Conservation (phyloP, 495 filamentous ascomycete genomes). For the Cercophora samala region DNA sequence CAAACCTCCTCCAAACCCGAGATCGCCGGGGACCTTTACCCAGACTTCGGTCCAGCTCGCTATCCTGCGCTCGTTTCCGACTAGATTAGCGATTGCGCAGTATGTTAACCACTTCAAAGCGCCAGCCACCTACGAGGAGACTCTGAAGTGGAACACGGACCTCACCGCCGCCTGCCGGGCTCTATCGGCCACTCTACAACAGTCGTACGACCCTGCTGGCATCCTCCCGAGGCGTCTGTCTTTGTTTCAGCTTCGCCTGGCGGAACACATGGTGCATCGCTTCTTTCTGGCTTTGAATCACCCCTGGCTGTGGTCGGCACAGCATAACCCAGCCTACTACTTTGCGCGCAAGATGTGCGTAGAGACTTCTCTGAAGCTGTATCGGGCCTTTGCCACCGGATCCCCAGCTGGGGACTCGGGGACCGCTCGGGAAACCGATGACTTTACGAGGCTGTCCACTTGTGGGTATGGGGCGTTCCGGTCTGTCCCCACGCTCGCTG, state of each 20-base stretch:
- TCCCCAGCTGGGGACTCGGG: conserved; percentile 22
- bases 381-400: conserved; percentile 29
- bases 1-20: conserved; percentile 17
- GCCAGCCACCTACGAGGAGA: conserved; percentile 34
- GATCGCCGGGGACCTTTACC: conserved; percentile 33
- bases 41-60: conserved; percentile 40
- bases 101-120: conserved; percentile 38
- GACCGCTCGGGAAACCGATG: conserved; percentile 29
- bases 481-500: conserved; percentile 41
- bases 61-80: conserved; percentile 36
- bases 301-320: conserved; percentile 34
- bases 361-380: conserved; percentile 45
- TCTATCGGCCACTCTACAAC: conserved; percentile 31
- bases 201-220: conserved; percentile 35
- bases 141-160: conserved; percentile 39
- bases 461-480: conserved; percentile 51
- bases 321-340: conserved; percentile 42
- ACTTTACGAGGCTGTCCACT: conserved; percentile 42
- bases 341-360: conserved; percentile 47
- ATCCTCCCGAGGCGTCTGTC: conserved; percentile 35
- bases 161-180: conserved; percentile 34
- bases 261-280: conserved; percentile 46
- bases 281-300: conserved; percentile 54
- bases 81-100: conserved; percentile 36
- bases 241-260: conserved; percentile 37